Conservation (phyloP, 2,329 filamentous ascomycete species). For the Davidsoniella neocaledoniae region DNA sequence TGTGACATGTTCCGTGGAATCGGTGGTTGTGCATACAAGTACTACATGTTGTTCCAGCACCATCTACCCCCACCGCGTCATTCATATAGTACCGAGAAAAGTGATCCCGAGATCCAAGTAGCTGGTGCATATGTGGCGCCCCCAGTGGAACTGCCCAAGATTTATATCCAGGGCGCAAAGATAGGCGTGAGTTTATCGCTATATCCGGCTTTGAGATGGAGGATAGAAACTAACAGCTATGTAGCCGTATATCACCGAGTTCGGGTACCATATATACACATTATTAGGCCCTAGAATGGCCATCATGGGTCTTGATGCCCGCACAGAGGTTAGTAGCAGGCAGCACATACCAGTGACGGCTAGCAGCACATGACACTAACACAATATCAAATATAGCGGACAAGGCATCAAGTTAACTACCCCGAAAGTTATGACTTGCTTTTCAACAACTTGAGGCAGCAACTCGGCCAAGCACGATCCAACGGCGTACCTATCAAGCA, state of each 20-base stretch:
- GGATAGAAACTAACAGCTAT: neutral
- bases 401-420: constrained; percentile 87
- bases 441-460: constrained; percentile 56
- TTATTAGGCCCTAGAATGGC: constrained; percentile 67
- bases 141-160: constrained; percentile 36
- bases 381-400: constrained; percentile 34
- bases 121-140: constrained; percentile 55
- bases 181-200: constrained; percentile 48
- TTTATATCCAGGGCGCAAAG: constrained; percentile 58
- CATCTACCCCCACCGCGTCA: constrained; percentile 71
- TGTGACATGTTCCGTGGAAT: constrained; percentile 84
- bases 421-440: constrained; percentile 76
- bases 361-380: constrained; percentile 27
- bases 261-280: constrained; percentile 75
- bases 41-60: constrained; percentile 96
- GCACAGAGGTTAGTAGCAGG: constrained; percentile 44
- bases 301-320: constrained; percentile 78
- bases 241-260: constrained; percentile 76
- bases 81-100: constrained; percentile 61
- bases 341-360: constrained; percentile 22
- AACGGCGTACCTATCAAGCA: constrained; percentile 70
- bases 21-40: constrained; percentile 87
- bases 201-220: neutral
- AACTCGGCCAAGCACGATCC: constrained; percentile 51
- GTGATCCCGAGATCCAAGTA: constrained; percentile 34